phyloP scores from a whole-genome alignment of 768 basidiomycete species.

The Kwoniella pini region DNA sequence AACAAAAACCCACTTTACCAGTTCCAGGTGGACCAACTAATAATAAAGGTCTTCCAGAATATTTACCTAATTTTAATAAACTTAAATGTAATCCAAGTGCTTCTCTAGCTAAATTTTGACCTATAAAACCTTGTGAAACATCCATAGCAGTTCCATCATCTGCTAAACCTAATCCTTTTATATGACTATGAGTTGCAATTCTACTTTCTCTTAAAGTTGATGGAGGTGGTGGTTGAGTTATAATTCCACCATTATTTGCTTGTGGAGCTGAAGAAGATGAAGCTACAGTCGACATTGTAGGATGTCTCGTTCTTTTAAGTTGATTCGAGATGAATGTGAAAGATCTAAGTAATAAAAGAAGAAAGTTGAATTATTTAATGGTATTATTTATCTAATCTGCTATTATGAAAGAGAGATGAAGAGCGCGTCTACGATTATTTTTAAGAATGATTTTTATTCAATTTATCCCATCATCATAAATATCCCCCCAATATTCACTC shows the following conservation, averaged over 20 bases:
- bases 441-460: constrained; percentile 2
- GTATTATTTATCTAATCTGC: too few species aligned
- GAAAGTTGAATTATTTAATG: too few species aligned
- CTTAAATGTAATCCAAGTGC: constrained; percentile 52
- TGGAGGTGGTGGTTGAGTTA: constrained; percentile 48
- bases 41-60: constrained; percentile 82
- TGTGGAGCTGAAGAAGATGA: constrained; percentile 25
- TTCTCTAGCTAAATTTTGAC: constrained; percentile 85
- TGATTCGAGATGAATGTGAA: too few species aligned
- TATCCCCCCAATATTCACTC: not conserved
- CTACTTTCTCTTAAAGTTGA: constrained; percentile 46
- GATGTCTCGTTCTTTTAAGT: constrained; percentile 1
- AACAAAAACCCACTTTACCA: constrained; percentile 64
- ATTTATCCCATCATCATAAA: constrained; percentile 19
- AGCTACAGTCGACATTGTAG: constrained; percentile 12
- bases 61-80: constrained; percentile 46
- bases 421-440: constrained; percentile 7
- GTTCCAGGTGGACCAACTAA: constrained; percentile 96
- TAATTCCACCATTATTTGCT: constrained; percentile 31
- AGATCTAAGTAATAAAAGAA: too few species aligned
- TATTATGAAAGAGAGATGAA: too few species aligned
- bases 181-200: constrained; percentile 77
- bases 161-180: constrained; percentile 89
- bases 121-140: constrained; percentile 83
- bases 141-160: constrained; percentile 74